Percentiles rank a stretch among this genome's conserved stretches.
These are phyloP conservation scores for Atkinsonella hypoxylon DNA, from an alignment of 2,329 filamentous ascomycete species.

Conservation along the genomic window DNA sequence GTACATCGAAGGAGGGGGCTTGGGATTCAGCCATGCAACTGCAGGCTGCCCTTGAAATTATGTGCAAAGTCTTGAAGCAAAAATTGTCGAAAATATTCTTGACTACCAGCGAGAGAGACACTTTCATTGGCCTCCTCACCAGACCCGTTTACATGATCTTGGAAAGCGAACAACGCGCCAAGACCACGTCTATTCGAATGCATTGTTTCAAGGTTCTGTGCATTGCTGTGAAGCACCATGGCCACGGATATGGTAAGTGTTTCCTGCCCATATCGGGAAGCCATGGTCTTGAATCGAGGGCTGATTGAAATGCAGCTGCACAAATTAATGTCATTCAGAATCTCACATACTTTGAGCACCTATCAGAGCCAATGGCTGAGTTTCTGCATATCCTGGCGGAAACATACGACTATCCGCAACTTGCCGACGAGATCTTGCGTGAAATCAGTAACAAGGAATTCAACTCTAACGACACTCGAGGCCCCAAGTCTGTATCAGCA, in stretches of 20 bases:
- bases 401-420: constrained; percentile 93
- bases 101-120: constrained; percentile 92
- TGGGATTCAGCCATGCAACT: constrained; percentile 90
- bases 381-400: constrained; percentile 92
- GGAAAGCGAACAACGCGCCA: constrained; percentile 86
- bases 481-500: constrained; percentile 88
- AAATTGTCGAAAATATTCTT: constrained; percentile 89
- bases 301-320: constrained; percentile 48
- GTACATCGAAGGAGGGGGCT: constrained; percentile 61
- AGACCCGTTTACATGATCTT: constrained; percentile 87
- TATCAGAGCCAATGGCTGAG: constrained; percentile 98
- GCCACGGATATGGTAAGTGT: constrained; percentile 76
- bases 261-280: not conserved
- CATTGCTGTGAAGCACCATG: constrained; percentile 93
- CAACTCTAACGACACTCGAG: constrained; percentile 89
- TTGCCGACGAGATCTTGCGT: constrained; percentile 84
- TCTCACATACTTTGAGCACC: constrained; percentile 92
- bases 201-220: constrained; percentile 95
- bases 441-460: constrained; percentile 97
- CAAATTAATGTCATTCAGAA: constrained; percentile 98
- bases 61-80: constrained; percentile 91
- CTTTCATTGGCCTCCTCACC: constrained; percentile 84
- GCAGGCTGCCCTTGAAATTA: constrained; percentile 77
- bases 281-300: not conserved
- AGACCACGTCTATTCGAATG: constrained; percentile 82